Base-by-base conservation (phyloP, 495 filamentous ascomycete genomes). In the Talaromyces ruber region DNA sequence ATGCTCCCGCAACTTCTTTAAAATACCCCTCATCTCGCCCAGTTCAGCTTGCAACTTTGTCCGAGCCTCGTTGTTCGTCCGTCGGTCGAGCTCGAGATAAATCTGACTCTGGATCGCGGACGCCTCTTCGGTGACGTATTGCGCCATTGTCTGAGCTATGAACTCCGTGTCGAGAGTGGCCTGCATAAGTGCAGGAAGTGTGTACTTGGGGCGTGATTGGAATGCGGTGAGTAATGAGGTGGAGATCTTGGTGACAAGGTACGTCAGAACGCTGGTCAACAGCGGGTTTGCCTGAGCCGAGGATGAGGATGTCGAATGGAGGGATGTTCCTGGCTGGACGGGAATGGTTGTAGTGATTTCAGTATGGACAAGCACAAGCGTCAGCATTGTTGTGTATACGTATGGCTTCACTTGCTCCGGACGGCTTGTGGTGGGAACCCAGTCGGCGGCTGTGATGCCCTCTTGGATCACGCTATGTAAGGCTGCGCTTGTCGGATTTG, bases 121-220 rank as follows among this genome's bases (percentile, higher is more conserved):
- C 18, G 91, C 91, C 58, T 86, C 81, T n/a, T 95, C 87, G 12
- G 89, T 92, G 1, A 90, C 92, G 68, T 92, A 98, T 61, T 89
- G 86, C 61, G 82, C 88, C 59, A 98, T 76, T 11, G 93, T 97
- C 77, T 98, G 95, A 5, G 92, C 90, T 37, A 97, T 86, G 74
- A 98, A 98, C 73, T 98, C 94, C 8, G 96, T 92, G 63, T 98
- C 94, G 5, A 98, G 81, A 0, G 95, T 98, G 2, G 95, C 95
- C 74, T 98, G 95, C 88, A 97, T 95, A 54, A 98, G 81, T 7
- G 86, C 85, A n/a, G 86, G 76, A 0, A 98, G 86, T 6, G 82
- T 77, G 76, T 91, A 98, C 30, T 77, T 76, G 6, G 80, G 64
- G 9, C 90, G 86, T 21, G 81, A 66, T 60, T 84, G 82, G 76